Percentiles rank a stretch among this genome's conserved stretches.
Conservation (phyloP, 371 early-diverging fungal species). For the Blastocladiella emersonii region DNA sequence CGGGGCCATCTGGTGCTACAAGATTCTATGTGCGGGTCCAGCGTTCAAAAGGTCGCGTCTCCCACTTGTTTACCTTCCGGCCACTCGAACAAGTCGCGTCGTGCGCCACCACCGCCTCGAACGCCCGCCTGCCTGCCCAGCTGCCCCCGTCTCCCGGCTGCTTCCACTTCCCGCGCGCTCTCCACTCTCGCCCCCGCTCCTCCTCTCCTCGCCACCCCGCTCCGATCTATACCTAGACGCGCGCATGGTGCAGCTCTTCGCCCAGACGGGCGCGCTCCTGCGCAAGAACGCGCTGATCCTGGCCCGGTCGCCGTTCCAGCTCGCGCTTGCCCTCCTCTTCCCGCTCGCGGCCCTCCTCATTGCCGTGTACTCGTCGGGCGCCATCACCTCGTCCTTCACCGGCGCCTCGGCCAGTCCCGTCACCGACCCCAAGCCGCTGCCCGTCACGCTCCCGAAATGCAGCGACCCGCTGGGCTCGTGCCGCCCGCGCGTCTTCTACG, state of each 20-base stretch:
- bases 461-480: not conserved
- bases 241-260: not conserved
- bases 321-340: not conserved
- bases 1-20: too few relatives aligned
- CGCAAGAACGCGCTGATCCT: not conserved
- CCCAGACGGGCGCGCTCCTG: not conserved
- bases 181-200: too few relatives aligned
- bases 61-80: too few relatives aligned
- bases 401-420: conserved; percentile 6
- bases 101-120: too few relatives aligned
- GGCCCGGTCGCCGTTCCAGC: not conserved
- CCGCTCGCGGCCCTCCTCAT: not conserved
- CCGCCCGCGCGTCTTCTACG: not conserved
- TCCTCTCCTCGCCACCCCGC: too few relatives aligned
- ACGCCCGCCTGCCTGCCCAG: too few relatives aligned
- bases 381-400: conserved; percentile 9
- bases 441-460: not conserved
- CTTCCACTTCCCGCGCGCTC: too few relatives aligned
- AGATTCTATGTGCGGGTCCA: too few relatives aligned
- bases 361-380: not conserved
- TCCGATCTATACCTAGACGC: too few relatives aligned
- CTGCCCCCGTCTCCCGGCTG: too few relatives aligned
- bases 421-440: conserved; percentile 4
- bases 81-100: too few relatives aligned
- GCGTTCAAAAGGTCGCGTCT: too few relatives aligned